These are phyloP conservation scores for Cunninghamia lanceolata DNA, from an alignment of 75 land plant genomes.

Conservation along the genomic window DNA sequence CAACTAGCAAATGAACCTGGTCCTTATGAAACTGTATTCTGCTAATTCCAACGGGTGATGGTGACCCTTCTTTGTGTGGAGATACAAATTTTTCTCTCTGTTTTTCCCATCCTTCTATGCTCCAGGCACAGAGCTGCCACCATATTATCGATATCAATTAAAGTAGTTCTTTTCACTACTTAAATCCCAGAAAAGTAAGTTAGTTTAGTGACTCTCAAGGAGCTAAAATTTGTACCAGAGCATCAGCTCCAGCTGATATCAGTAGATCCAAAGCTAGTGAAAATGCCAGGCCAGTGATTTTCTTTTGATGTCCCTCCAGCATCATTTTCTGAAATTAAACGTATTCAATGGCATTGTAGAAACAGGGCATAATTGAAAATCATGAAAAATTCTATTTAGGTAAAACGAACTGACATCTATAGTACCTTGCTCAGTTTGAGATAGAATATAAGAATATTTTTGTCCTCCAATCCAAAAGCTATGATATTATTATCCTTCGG, in stretches of 20 bases:
- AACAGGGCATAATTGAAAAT: background rate
- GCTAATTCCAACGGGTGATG: slow-evolving; percentile 36
- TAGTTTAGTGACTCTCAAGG: background rate
- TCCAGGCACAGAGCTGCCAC: slow-evolving; percentile 70
- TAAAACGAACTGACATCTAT: background rate
- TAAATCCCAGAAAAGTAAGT: background rate
- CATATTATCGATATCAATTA: background rate
- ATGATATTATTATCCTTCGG: slow-evolving; percentile 25
- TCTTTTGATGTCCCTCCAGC: slow-evolving; percentile 62
- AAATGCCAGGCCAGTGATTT: slow-evolving; percentile 66
- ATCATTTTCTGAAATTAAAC: slow-evolving; percentile 21
- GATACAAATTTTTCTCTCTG: slow-evolving; percentile 39
- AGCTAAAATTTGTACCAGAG: slow-evolving; percentile 37
- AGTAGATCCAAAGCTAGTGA: slow-evolving; percentile 52
- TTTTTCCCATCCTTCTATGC: slow-evolving; percentile 72
- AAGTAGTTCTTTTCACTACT: background rate
- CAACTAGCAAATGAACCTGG: slow-evolving; percentile 44
- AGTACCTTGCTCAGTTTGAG: slow-evolving; percentile 9
- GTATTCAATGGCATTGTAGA: background rate
- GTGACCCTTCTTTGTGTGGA: slow-evolving; percentile 43
- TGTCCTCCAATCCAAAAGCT: slow-evolving; percentile 25
- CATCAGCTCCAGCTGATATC: slow-evolving; percentile 76
- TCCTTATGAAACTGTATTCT: slow-evolving; percentile 58
- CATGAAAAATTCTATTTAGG: background rate
- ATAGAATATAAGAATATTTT: slow-evolving; percentile 11